These are phyloP conservation scores for Talaromyces atroroseus DNA, from an alignment of 2,329 filamentous ascomycete species.

Conservation along the genomic window DNA sequence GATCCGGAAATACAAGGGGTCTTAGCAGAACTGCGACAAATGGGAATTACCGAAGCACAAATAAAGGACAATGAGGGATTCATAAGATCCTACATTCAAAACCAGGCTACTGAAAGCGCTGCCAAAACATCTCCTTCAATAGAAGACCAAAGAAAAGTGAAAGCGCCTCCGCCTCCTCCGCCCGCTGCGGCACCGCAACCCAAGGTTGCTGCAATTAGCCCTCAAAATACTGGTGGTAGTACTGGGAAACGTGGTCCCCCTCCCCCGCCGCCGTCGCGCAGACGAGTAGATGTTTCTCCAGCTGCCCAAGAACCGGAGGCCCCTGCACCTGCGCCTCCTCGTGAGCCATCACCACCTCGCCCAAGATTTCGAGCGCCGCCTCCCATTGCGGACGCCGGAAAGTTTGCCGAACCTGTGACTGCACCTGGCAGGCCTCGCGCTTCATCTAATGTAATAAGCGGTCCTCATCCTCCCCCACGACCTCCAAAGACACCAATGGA, in stretches of 20 bases:
- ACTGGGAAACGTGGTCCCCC: slow-evolving; percentile 54
- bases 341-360: slow-evolving; percentile 65
- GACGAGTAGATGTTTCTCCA: slow-evolving; percentile 40
- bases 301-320: slow-evolving; percentile 46
- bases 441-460: slow-evolving; percentile 45
- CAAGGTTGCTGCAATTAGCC: slow-evolving; percentile 47
- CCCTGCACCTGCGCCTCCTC: slow-evolving; percentile 55
- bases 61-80: slow-evolving; percentile 64
- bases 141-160: slow-evolving; percentile 44
- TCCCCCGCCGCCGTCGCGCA: slow-evolving; percentile 50
- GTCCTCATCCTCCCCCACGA: slow-evolving; percentile 62
- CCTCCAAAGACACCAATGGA: slow-evolving; percentile 68
- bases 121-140: slow-evolving; percentile 35
- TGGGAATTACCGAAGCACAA: slow-evolving; percentile 65
- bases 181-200: slow-evolving; percentile 45
- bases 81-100: slow-evolving; percentile 62
- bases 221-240: slow-evolving; percentile 55
- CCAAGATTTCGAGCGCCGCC: slow-evolving; percentile 79
- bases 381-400: slow-evolving; percentile 82
- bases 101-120: slow-evolving; percentile 48
- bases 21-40: slow-evolving; percentile 55
- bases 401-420: slow-evolving; percentile 59
- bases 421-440: slow-evolving; percentile 47
- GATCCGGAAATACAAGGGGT: slow-evolving; percentile 60
- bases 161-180: slow-evolving; percentile 58